Evolutionary conservation across 495 filamentous ascomycete genomes (phyloP), one percentile per base, ranked within the genome.

Genomic region (Tuber brumale): DNA sequence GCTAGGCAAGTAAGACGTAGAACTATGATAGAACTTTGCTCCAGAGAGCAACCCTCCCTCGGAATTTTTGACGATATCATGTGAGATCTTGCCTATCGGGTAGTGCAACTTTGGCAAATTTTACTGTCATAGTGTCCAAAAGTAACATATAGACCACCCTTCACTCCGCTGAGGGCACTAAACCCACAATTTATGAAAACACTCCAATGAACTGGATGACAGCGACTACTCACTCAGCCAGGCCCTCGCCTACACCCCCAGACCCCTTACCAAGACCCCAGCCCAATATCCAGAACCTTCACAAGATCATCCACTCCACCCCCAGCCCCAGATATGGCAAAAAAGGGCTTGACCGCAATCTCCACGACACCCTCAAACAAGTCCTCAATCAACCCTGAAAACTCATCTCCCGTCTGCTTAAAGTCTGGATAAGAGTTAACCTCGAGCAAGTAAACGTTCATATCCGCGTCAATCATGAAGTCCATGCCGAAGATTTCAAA

Each of bases 391-490:
- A 97, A 84, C 8, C 85, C 88, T 80, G 86, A 90, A 75, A 93
- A 83, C 71, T 90, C 89, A 18, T 89, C 89, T 3, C 95, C 95
- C 19, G 93, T 97, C 88, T 97, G 95, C 81, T 84, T 89, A 81
- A 97, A 97, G 84, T 99, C 95, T 70, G 95, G 95, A 84, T 94
- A 99, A 1, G 95, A 92, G 85, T 99, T 99, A n/a, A 97, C 88
- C 86, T 99, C 95, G 72, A 99, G 84, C 81, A 98, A 84, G 87
- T 88, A 97, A 35, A 89, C 88, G 5, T 75, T 87, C 0, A 89
- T 90, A 6, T 77, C 70, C 8, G 84, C 87, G 83, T 94, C 93
- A 19, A 97, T 90, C 77, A 99, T 79, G 82, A 96, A 99, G 82
- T 99, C 95, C 39, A 98, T 80, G 1, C 95, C 95, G 82, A 92